Evolutionary conservation across 148 eudicot species (phyloP), one percentile per base, ranked within the genome.

Genomic region (Gaultheria prostrata): DNA sequence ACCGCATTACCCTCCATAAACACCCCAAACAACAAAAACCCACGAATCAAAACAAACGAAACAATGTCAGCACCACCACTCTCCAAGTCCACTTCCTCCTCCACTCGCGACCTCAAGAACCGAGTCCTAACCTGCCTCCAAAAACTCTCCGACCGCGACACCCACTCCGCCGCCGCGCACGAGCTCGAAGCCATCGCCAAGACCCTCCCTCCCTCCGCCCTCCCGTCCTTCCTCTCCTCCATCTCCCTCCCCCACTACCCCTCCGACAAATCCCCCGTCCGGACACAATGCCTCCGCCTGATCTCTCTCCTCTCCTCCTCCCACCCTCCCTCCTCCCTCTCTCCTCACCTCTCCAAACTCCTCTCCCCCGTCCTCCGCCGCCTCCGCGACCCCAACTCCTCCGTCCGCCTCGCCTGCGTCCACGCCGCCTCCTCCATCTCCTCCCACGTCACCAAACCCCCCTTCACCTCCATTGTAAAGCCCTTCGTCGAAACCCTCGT

Each of bases 71-170:
- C 14, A 39, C 43, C 84, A 10, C 43, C 84, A 10, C 43, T 35
- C 8, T 14, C 57, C 6, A 67, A 73, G 83, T 65, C 75, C 70
- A 84, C 75, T 21, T 32, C 85, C 30, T 84, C 88, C 1, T 32
- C 73, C 57, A 46, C 95, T 59, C 96, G 95, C 49, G 98, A 93
- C 78, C 90, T 96, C 46, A 96, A 96, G 65, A 94, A 92, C 82
- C 91, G 95, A 2, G 88, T 94, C 18, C 93, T 92, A 59, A 88
- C 92, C 28, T 94, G 97, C 91, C 92, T 93, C 76, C 90, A 90
- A 59, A 92, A 91, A 59, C 93, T 97, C 82, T 92, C 99, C 87
- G 99, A 97, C 79, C 91, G 95, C 28, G 99, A 97, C 83, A 97
- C 99, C 1, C 93, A 90, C 53, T 46, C 95, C 39, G 84, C 92